phyloP scores from a whole-genome alignment of 164 flowering plant genomes.

The Platanus orientalis region DNA sequence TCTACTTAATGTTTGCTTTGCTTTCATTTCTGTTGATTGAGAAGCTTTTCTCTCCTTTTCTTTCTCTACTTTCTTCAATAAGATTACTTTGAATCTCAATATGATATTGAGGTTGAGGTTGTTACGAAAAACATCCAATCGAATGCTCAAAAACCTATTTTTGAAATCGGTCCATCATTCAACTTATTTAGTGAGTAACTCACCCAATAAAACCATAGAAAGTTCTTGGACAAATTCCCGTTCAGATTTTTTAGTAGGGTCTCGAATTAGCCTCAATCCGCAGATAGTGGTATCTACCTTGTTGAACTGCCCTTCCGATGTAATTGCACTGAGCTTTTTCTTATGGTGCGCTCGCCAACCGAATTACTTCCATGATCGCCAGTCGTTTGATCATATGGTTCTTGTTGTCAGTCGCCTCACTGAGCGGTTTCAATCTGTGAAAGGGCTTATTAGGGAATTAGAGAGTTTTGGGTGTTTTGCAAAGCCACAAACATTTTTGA shows the following conservation, averaged over 20 bases:
- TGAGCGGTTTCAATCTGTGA: slow-evolving; percentile 22
- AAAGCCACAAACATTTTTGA: slow-evolving; percentile 49
- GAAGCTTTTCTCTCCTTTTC: background rate
- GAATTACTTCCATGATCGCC: slow-evolving; percentile 38
- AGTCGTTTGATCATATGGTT: slow-evolving; percentile 35
- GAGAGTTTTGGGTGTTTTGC: slow-evolving; percentile 37
- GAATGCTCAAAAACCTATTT: slow-evolving; percentile 1
- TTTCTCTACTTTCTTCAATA: background rate
- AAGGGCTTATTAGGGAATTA: slow-evolving; percentile 35
- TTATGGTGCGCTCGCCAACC: slow-evolving; percentile 59
- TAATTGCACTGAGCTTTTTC: slow-evolving; percentile 51
- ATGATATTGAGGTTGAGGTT: slow-evolving; percentile 13
- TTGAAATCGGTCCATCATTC: background rate
- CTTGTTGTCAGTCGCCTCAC: slow-evolving; percentile 33
- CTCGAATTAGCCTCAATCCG: slow-evolving; percentile 21
- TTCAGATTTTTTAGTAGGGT: background rate
- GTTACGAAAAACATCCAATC: background rate
- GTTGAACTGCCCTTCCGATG: slow-evolving; percentile 47
- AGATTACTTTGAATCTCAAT: background rate
- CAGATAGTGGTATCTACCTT: slow-evolving; percentile 35
- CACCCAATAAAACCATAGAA: background rate
- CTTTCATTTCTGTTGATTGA: background rate
- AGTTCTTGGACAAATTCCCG: background rate
- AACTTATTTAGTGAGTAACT: background rate
- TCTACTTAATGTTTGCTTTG: background rate